Percentiles rank a stretch among this genome's conserved stretches.
These are phyloP conservation scores for Penicillium desertorum DNA, from an alignment of 495 filamentous ascomycete species.

Conservation along the genomic window DNA sequence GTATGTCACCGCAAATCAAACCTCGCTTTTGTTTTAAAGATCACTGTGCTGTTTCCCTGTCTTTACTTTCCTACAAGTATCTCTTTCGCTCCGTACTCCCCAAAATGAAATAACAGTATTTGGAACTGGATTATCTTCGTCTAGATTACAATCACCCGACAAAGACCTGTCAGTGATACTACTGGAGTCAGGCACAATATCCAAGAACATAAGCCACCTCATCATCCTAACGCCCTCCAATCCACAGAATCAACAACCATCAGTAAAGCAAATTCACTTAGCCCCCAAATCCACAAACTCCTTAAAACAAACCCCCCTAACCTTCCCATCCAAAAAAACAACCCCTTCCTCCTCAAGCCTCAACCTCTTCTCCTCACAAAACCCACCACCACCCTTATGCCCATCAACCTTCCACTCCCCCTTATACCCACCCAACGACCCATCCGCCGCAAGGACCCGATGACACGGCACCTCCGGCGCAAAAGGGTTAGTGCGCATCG, in stretches of 20 bases:
- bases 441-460: slow-evolving; percentile 38
- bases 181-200: background rate
- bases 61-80: no score
- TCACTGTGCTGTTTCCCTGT: no score
- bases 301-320: slow-evolving; percentile 28
- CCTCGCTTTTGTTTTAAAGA: no score
- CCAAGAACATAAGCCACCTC: background rate
- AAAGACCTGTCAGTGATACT: background rate
- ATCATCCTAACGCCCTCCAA: no score
- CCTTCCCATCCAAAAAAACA: slow-evolving; percentile 33
- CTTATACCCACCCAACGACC: slow-evolving; percentile 37
- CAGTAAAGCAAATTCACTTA: slow-evolving; percentile 1
- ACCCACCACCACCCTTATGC: slow-evolving; percentile 23
- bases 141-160: background rate
- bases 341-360: slow-evolving; percentile 35
- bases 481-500: slow-evolving; percentile 68
- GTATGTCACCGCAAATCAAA: no score
- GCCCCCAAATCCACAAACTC: slow-evolving; percentile 31
- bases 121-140: background rate
- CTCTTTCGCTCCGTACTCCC: no score
- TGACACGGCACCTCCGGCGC: slow-evolving; percentile 61
- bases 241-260: background rate
- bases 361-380: slow-evolving; percentile 32
- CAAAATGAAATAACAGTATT: no score
- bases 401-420: slow-evolving; percentile 31